phyloP scores from a whole-genome alignment of 306 rosid species.

The Ziziphus jujuba region DNA sequence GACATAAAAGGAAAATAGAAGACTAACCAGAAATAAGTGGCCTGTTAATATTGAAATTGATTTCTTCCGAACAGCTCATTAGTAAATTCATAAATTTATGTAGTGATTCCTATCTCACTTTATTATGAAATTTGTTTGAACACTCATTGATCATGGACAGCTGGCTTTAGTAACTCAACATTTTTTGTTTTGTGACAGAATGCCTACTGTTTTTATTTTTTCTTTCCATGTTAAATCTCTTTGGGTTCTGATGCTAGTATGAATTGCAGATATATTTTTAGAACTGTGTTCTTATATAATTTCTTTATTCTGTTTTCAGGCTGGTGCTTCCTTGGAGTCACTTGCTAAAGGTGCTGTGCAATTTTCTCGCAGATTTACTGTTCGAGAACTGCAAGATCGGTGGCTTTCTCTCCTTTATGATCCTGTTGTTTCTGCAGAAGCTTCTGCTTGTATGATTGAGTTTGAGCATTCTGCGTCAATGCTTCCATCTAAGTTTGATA shows the following conservation, averaged over 20 bases:
- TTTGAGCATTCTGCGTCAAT: constrained; percentile 46
- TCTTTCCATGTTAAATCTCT: neutral
- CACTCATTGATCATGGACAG: neutral
- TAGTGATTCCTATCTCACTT: neutral
- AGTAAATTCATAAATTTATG: neutral
- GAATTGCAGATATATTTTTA: neutral
- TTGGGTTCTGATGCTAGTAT: no score
- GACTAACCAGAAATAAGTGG: neutral
- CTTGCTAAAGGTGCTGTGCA: constrained; percentile 97
- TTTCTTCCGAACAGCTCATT: neutral
- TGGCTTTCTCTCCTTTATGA: constrained; percentile 83
- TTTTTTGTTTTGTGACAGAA: neutral
- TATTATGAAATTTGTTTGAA: neutral
- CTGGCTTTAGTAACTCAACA: neutral
- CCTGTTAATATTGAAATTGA: constrained; percentile 1
- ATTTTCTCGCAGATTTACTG: constrained; percentile 73
- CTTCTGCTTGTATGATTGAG: constrained; percentile 52
- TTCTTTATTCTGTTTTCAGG: constrained; percentile 46
- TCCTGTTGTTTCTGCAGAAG: constrained; percentile 57
- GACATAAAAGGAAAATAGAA: neutral
- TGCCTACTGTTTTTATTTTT: neutral
- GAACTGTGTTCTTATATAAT: constrained; percentile 19
- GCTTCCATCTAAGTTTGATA: constrained; percentile 48
- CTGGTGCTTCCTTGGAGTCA: constrained; percentile 96
- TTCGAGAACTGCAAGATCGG: constrained; percentile 75